These are phyloP conservation scores for Suhomyces pyralidae DNA, from an alignment of 805 yeast genomes.

Conservation along the genomic window DNA sequence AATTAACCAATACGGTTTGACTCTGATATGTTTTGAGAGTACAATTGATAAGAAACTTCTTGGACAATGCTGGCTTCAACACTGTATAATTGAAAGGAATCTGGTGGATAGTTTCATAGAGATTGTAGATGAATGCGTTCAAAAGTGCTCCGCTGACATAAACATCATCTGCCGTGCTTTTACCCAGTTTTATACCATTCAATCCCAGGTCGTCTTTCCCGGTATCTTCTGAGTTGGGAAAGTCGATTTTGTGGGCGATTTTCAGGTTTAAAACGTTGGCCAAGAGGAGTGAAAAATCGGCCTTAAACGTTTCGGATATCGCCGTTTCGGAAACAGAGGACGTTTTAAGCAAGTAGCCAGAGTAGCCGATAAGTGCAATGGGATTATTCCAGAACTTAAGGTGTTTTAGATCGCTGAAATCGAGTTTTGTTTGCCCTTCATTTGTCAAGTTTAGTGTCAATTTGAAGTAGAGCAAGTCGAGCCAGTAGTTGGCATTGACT, in stretches of 20 bases:
- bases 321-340: conserved; percentile 8
- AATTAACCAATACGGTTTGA: conserved; percentile 29
- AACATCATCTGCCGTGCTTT: background rate
- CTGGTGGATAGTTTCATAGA: conserved; percentile 28
- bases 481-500: conserved; percentile 36
- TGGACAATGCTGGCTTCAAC: conserved; percentile 13
- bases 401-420: conserved; percentile 14
- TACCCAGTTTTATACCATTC: background rate
- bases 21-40: conserved; percentile 37
- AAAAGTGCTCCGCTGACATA: conserved; percentile 8
- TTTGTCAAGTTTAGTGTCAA: conserved; percentile 17
- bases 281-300: conserved; percentile 2
- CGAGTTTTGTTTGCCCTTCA: conserved; percentile 10
- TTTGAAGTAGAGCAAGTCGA: conserved; percentile 22
- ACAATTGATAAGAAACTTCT: conserved; percentile 28
- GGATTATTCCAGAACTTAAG: conserved; percentile 23
- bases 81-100: conserved; percentile 17
- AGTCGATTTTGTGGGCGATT: conserved; percentile 24
- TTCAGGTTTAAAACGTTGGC: conserved; percentile 4
- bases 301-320: conserved; percentile 7
- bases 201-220: conserved; percentile 7
- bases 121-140: conserved; percentile 27
- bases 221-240: conserved; percentile 45
- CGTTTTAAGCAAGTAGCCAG: conserved; percentile 25
- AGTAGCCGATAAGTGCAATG: conserved; percentile 22